Conservation (phyloP, 805 yeast genomes). For the Starmerella vaccinii region DNA sequence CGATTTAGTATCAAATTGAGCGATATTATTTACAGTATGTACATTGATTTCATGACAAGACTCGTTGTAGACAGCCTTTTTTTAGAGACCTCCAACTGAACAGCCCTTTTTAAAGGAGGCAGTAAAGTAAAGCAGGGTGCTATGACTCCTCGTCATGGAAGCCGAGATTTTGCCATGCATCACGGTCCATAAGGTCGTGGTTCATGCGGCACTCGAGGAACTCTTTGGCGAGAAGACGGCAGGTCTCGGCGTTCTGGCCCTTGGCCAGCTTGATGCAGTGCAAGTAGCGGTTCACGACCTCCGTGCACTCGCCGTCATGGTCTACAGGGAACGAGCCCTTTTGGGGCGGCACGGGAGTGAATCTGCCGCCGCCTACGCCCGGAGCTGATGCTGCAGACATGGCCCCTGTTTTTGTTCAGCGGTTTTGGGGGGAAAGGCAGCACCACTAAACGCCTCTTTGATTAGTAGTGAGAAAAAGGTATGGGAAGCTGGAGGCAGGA, state of each 20-base stretch:
- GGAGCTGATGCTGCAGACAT: constrained; percentile 31
- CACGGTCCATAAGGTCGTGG: constrained; percentile 50
- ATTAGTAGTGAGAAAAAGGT: background rate
- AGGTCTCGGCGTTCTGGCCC: constrained; percentile 84
- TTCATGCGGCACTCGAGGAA: constrained; percentile 88
- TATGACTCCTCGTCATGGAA: constrained; percentile 12
- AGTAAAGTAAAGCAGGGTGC: background rate
- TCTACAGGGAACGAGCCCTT: constrained; percentile 94
- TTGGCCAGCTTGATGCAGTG: constrained; percentile 65
- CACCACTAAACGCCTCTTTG: background rate
- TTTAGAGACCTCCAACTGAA: no score
- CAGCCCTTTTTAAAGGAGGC: no score
- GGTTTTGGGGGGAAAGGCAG: no score
- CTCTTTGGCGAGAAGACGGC: constrained; percentile 70
- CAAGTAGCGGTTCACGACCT: constrained; percentile 63
- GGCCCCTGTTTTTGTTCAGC: background rate
- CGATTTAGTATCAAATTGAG: no score
- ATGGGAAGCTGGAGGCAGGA: no score
- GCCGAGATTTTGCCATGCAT: constrained; percentile 53
- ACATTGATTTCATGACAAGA: background rate
- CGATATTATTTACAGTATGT: background rate
- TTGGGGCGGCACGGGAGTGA: constrained; percentile 81
- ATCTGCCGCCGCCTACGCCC: constrained; percentile 25
- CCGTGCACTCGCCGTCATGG: constrained; percentile 73
- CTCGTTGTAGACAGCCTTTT: no score